These are phyloP conservation scores for Coccomyxa subellipsoidea DNA, from an alignment of 163 green algal genomes.

Conservation along the genomic window DNA sequence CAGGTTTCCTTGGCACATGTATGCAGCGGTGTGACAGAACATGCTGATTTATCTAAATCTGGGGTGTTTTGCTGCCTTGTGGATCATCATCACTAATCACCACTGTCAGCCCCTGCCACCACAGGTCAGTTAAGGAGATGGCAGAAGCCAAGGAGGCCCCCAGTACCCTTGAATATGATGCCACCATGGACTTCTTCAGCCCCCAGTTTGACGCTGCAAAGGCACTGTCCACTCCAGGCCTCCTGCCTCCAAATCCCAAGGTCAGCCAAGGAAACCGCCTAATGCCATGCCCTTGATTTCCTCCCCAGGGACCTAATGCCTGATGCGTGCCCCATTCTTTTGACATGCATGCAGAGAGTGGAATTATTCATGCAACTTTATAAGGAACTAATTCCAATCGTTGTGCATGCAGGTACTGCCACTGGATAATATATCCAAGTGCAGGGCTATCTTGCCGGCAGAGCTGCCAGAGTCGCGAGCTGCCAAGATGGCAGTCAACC, in stretches of 20 bases:
- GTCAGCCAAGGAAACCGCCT: neutral
- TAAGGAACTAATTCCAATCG: neutral
- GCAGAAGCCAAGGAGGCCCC: neutral
- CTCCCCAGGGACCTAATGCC: neutral
- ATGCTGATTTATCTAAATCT: no score
- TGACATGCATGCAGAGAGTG: neutral
- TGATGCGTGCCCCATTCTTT: neutral
- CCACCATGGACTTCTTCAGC: conserved; percentile 50
- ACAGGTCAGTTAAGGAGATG: neutral
- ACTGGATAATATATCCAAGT: conserved; percentile 63
- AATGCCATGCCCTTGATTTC: neutral
- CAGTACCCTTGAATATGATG: neutral
- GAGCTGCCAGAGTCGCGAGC: conserved; percentile 30
- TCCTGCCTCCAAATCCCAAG: conserved; percentile 51
- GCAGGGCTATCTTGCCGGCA: conserved; percentile 52
- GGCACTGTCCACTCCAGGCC: conserved; percentile 39
- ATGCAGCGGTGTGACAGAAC: no score
- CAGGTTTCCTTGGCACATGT: no score
- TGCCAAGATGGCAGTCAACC: neutral
- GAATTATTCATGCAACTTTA: neutral
- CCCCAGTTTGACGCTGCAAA: conserved; percentile 44
- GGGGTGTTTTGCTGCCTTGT: no score
- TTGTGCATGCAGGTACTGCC: conserved; percentile 19
- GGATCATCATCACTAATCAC: no score
- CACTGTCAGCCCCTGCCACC: no score